phyloP scores from a whole-genome alignment of 306 rosid genomes.

The Astragalus glycyphyllos region DNA sequence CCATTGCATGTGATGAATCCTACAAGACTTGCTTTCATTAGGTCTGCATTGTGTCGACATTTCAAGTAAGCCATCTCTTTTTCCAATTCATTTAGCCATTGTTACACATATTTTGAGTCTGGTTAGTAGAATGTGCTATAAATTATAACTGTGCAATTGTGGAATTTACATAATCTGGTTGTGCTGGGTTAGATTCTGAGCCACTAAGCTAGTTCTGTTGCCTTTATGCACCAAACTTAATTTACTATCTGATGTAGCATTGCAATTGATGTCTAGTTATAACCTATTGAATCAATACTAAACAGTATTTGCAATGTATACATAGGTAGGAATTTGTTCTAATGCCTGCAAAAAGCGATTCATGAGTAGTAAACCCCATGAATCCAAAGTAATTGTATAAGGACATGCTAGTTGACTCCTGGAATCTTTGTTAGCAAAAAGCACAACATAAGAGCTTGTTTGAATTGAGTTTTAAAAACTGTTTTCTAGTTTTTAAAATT shows the following conservation, averaged over 20 bases:
- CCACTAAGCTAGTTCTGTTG: neutral
- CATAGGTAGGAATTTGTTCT: slow-evolving; percentile 7
- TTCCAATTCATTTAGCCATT: neutral
- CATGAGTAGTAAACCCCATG: neutral
- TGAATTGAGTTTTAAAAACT: too few relatives aligned
- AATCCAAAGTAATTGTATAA: slow-evolving; percentile 21
- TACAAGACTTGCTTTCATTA: slow-evolving; percentile 81
- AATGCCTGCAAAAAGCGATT: neutral
- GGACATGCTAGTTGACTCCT: slow-evolving; percentile 19
- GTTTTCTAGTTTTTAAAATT: too few relatives aligned
- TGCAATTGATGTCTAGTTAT: slow-evolving; percentile 13
- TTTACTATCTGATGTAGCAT: slow-evolving; percentile 1
- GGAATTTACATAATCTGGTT: slow-evolving; percentile 15
- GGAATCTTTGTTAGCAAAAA: slow-evolving; percentile 18
- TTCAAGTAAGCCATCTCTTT: slow-evolving; percentile 56
- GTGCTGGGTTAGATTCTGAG: slow-evolving; percentile 4
- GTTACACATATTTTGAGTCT: slow-evolving; percentile 2
- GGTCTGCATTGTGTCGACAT: slow-evolving; percentile 86
- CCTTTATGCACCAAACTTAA: neutral
- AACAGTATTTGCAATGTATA: slow-evolving; percentile 1
- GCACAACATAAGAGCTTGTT: neutral
- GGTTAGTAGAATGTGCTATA: neutral
- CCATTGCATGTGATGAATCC: slow-evolving; percentile 95
- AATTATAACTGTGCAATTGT: too few relatives aligned
- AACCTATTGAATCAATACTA: neutral